A percentile compares a stretch with the other conserved stretches of the same genome.
These are phyloP conservation scores for Prinsepia uniflora DNA, from an alignment of 306 rosid genomes.

Conservation along the genomic window DNA sequence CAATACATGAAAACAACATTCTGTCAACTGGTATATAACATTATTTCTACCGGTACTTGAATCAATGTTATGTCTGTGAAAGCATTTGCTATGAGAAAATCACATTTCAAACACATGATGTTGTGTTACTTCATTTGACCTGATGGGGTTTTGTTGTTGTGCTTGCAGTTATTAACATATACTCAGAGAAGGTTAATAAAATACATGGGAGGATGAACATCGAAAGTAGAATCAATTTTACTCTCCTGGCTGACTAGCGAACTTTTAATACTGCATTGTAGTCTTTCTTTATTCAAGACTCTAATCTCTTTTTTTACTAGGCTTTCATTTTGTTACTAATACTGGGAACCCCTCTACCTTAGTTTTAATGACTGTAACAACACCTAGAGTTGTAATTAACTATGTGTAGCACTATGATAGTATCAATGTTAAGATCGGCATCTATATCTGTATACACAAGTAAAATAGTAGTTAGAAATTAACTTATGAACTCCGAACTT, in stretches of 20 bases:
- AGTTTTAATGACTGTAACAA: not conserved
- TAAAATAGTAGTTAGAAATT: too few species aligned
- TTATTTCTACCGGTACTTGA: not conserved
- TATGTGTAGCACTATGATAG: not conserved
- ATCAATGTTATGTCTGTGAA: not conserved
- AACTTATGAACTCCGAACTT: too few species aligned
- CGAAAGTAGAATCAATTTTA: not conserved
- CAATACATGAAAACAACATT: too few species aligned
- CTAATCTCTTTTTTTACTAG: not conserved
- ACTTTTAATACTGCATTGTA: not conserved
- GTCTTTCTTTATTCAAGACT: too few species aligned
- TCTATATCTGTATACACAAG: not conserved
- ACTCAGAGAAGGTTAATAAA: not conserved
- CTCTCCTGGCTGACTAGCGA: slow-evolving; percentile 3
- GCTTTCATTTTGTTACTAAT: not conserved
- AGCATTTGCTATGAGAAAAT: not conserved
- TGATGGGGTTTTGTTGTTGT: not conserved
- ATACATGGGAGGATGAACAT: not conserved
- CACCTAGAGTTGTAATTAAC: not conserved
- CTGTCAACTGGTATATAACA: too few species aligned
- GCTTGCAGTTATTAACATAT: slow-evolving; percentile 18
- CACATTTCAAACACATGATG: not conserved
- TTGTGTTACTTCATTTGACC: not conserved
- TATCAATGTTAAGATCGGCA: not conserved
- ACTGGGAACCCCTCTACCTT: not conserved